phyloP scores from a whole-genome alignment of 306 rosid species.

The Sophora flavescens region DNA sequence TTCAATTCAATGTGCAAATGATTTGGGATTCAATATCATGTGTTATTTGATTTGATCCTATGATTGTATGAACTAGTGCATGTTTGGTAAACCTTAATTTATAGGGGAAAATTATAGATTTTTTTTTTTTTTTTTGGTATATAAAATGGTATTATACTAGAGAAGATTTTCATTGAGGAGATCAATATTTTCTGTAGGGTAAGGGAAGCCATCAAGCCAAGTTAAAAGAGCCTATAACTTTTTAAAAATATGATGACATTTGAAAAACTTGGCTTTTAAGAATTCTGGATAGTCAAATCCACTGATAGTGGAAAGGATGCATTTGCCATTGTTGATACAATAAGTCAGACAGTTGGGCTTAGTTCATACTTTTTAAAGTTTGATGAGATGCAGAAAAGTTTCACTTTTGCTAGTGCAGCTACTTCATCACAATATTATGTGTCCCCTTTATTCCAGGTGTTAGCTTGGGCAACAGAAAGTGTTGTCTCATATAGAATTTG shows the following conservation, averaged over 20 bases:
- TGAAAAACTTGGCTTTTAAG: not conserved
- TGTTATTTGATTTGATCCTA: not conserved
- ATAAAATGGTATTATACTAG: not conserved
- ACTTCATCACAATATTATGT: not conserved
- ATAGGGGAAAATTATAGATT: too few relatives aligned
- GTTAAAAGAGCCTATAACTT: not conserved
- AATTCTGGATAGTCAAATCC: conserved; percentile 41
- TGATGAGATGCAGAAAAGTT: conserved; percentile 85
- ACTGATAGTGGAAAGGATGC: conserved; percentile 74
- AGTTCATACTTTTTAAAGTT: conserved; percentile 82
- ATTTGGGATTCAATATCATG: not conserved
- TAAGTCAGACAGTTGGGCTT: conserved; percentile 91
- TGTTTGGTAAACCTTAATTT: too few relatives aligned
- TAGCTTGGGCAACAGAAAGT: not conserved
- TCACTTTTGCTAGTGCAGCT: conserved; percentile 54
- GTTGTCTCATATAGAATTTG: not conserved
- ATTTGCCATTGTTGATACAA: conserved; percentile 76
- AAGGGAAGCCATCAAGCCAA: not conserved
- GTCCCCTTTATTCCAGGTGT: not conserved
- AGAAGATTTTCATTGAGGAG: too few relatives aligned
- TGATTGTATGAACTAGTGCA: not conserved
- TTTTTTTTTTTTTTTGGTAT: too few relatives aligned
- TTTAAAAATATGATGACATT: too few relatives aligned
- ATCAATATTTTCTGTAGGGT: too few relatives aligned
- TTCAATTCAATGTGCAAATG: not conserved